These are phyloP conservation scores for Ilex aquifolium DNA, from an alignment of 257 asterid species.

Conservation along the genomic window DNA sequence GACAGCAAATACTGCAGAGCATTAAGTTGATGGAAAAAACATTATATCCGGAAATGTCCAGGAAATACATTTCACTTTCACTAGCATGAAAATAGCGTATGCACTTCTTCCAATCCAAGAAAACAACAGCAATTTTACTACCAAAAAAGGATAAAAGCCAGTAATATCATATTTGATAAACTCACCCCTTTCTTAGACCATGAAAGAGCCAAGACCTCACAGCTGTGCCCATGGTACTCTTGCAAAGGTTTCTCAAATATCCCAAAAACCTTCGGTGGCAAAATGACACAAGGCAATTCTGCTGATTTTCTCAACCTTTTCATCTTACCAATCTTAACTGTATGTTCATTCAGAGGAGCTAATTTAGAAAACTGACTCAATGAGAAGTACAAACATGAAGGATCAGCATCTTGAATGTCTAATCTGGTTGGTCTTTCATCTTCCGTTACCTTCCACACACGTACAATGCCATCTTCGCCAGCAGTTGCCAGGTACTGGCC, in stretches of 20 bases:
- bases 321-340: slow-evolving; percentile 27
- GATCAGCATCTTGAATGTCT: slow-evolving; percentile 41
- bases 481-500: slow-evolving; percentile 88
- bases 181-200: slow-evolving; percentile 94
- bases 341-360: slow-evolving; percentile 38
- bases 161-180: slow-evolving; percentile 6
- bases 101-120: neutral
- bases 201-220: slow-evolving; percentile 76
- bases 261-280: slow-evolving; percentile 73
- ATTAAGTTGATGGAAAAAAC: too few relatives aligned
- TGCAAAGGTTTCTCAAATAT: slow-evolving; percentile 80
- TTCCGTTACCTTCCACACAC: slow-evolving; percentile 81
- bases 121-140: neutral
- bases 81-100: slow-evolving; percentile 1
- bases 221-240: slow-evolving; percentile 69
- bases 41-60: too few relatives aligned
- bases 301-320: slow-evolving; percentile 47
- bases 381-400: slow-evolving; percentile 63
- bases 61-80: neutral
- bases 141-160: neutral
- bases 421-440: slow-evolving; percentile 40
- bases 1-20: slow-evolving; percentile 50
- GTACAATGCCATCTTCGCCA: slow-evolving; percentile 78
- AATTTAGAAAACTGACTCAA: slow-evolving; percentile 50
- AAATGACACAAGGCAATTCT: slow-evolving; percentile 68